Percentiles rank a stretch among this genome's conserved stretches.
phyloP scores from a whole-genome alignment of 495 filamentous ascomycete species.

The Cercophora scortea region DNA sequence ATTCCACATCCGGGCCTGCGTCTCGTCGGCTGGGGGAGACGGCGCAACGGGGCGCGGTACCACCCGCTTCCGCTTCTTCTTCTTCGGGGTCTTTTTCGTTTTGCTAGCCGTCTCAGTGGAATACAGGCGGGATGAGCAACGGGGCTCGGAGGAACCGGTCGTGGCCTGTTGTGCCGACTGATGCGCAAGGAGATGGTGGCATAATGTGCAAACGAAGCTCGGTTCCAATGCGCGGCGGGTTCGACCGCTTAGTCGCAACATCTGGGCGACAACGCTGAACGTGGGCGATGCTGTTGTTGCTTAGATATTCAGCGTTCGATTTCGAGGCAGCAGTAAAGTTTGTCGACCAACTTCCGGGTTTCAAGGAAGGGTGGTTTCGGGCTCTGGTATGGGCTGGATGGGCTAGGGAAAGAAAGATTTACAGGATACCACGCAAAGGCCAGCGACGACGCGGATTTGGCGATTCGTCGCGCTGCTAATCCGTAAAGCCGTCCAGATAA shows the following conservation, averaged over 20 bases:
- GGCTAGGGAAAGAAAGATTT: too few species aligned
- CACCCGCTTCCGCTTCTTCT: neutral
- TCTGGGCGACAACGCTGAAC: neutral
- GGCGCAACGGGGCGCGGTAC: too few species aligned
- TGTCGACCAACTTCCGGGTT: too few species aligned
- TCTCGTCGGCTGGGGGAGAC: neutral
- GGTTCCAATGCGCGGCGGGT: constrained; percentile 2
- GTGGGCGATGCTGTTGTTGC: neutral
- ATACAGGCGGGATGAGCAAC: too few species aligned
- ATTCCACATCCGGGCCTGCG: neutral
- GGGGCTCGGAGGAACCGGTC: too few species aligned
- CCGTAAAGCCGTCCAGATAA: too few species aligned
- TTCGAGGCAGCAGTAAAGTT: neutral
- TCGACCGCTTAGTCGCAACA: constrained; percentile 12
- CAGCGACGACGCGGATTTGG: too few species aligned
- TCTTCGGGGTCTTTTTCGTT: neutral
- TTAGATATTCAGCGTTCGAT: neutral
- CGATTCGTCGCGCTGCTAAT: too few species aligned
- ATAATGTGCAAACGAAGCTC: constrained; percentile 16
- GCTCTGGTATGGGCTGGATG: neutral
- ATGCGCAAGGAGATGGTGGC: constrained; percentile 8
- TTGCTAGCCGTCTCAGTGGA: neutral
- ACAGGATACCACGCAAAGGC: too few species aligned
- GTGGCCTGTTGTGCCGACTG: neutral
- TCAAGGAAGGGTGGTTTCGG: too few species aligned